Evolutionary conservation across 1,284 basidiomycete species (phyloP).

Genomic region (Heterobasidion irregulare): DNA sequence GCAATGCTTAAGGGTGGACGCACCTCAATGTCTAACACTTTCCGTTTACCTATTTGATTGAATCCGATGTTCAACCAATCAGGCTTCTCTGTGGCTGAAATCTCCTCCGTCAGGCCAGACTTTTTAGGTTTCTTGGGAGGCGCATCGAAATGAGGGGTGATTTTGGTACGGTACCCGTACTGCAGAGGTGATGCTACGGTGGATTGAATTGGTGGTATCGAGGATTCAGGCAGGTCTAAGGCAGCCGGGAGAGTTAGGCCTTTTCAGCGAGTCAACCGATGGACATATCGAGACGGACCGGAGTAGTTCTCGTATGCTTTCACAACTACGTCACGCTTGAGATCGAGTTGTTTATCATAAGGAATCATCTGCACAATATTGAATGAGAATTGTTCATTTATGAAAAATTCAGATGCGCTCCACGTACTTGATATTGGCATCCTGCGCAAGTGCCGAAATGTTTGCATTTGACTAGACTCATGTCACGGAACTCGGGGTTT

Average conservation of each 20-base stretch:
- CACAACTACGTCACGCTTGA: conserved; percentile 85
- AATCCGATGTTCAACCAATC: conserved; percentile 85
- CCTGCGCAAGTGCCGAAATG: conserved; percentile 83
- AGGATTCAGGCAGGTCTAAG: conserved; percentile 44
- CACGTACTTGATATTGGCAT: conserved; percentile 66
- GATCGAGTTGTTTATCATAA: conserved; percentile 78
- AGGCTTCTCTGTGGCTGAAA: conserved; percentile 27
- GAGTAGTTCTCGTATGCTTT: conserved; percentile 84
- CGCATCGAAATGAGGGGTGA: conserved; percentile 93
- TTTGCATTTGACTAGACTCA: conserved; percentile 61
- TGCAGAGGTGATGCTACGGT: conserved; percentile 86
- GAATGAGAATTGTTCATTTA: neutral
- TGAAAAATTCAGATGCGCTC: neutral
- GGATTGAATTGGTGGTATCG: conserved; percentile 61
- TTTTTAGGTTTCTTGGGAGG: conserved; percentile 50
- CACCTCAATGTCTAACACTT: conserved; percentile 92
- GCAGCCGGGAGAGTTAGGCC: neutral
- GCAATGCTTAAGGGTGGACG: conserved; percentile 13
- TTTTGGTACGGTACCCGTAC: conserved; percentile 93
- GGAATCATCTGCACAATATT: conserved; percentile 63
- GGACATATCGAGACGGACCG: conserved; percentile 24
- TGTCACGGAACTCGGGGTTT: conserved; percentile 59
- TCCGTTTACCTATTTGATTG: conserved; percentile 70
- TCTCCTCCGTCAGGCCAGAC: conserved; percentile 13
- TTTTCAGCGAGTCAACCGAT: neutral